phyloP scores from a whole-genome alignment of 1,139 yeast species.

The Wickerhamiella pararugosa region DNA sequence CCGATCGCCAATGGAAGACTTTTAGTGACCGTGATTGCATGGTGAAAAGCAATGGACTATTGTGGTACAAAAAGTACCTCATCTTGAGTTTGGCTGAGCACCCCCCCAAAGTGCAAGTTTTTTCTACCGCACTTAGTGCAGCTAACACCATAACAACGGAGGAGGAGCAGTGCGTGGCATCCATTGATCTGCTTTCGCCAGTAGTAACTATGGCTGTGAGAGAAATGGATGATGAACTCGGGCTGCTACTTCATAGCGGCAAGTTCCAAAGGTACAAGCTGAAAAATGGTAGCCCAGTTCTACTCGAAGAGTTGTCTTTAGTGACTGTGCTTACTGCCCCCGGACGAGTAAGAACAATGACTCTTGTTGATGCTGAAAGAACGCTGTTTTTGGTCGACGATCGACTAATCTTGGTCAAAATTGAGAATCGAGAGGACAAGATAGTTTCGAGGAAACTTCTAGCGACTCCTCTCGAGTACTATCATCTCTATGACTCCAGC shows the following conservation, averaged over 20 bases:
- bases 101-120: constrained; percentile 23
- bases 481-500: constrained; percentile 12
- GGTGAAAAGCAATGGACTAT: constrained; percentile 29
- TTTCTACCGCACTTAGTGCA: constrained; percentile 21
- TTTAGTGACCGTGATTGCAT: constrained; percentile 26
- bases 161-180: constrained; percentile 16
- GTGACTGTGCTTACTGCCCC: constrained; percentile 12
- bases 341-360: constrained; percentile 11
- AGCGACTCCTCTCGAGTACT: constrained; percentile 16
- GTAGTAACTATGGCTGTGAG: constrained; percentile 10
- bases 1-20: constrained; percentile 30
- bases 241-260: constrained; percentile 7
- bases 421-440: constrained; percentile 12
- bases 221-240: constrained; percentile 9
- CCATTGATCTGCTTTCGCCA: not conserved
- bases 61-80: constrained; percentile 29
- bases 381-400: constrained; percentile 13
- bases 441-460: constrained; percentile 11
- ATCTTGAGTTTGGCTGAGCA: constrained; percentile 23
- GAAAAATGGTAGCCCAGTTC: not conserved
- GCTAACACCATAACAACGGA: constrained; percentile 7
- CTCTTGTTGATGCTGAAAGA: constrained; percentile 10
- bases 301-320: constrained; percentile 11
- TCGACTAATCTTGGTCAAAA: constrained; percentile 17
- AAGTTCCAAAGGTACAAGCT: not conserved